Conservation (phyloP, 495 filamentous ascomycete species). For the Massariosphaeria phaeospora region DNA sequence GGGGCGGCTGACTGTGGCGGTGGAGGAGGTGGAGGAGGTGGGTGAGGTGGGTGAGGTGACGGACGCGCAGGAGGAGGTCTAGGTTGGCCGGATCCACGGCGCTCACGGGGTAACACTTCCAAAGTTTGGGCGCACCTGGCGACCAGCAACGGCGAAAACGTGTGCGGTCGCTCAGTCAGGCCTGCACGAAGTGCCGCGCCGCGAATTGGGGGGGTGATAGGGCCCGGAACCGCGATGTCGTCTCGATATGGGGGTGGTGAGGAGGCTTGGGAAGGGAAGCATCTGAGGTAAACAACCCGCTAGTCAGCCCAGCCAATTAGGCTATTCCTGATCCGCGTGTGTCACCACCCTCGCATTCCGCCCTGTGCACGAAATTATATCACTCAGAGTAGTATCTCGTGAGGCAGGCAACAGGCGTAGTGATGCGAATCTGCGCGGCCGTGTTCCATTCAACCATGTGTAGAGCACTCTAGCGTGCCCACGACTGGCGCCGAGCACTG, state of each 20-base stretch:
- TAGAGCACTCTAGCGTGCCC: no score
- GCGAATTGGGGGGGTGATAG: slow-evolving; percentile 16
- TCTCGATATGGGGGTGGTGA: slow-evolving; percentile 21
- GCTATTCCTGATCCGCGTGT: slow-evolving; percentile 24
- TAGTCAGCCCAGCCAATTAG: slow-evolving; percentile 30
- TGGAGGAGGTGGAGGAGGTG: slow-evolving; percentile 7
- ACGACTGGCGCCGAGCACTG: background rate
- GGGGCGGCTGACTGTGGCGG: background rate
- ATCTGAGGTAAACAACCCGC: slow-evolving; percentile 24
- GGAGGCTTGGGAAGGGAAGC: slow-evolving; percentile 15
- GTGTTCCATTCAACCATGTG: no score
- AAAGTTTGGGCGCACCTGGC: slow-evolving; percentile 20
- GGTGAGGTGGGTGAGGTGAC: slow-evolving; percentile 7
- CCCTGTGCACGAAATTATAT: background rate
- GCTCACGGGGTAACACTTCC: slow-evolving; percentile 20
- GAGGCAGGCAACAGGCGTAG: no score
- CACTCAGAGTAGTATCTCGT: no score
- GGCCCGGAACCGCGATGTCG: slow-evolving; percentile 7
- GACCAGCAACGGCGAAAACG: slow-evolving; percentile 3
- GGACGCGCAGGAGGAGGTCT: slow-evolving; percentile 8
- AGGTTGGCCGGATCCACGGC: slow-evolving; percentile 9
- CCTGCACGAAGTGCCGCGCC: slow-evolving; percentile 17
- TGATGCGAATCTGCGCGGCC: no score
- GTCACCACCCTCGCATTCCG: slow-evolving; percentile 25
- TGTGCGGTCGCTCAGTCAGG: background rate